Base-by-base conservation (phyloP, 2,329 filamentous ascomycete species). In the Scytalidium sp. region DNA sequence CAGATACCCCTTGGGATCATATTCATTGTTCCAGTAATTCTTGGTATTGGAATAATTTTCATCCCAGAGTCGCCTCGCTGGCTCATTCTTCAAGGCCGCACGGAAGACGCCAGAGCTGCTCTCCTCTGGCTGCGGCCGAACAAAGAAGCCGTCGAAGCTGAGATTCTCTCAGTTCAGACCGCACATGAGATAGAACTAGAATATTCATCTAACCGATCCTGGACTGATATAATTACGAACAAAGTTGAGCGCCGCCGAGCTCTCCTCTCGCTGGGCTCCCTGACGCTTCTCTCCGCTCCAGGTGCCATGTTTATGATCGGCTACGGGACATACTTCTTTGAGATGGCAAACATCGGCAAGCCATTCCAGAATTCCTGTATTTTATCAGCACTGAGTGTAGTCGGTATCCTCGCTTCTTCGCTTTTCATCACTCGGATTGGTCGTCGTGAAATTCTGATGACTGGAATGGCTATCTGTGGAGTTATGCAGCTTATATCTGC, bases 281-380 rank as follows among this genome's bases (percentile, higher is more conserved):
- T 81, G 15, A 72, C 70, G 0, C 71, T 74, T 0, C 78, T 81
- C 56, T 76, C 75, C 3, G 77, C 76, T 2, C 76, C 73, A 1
- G 78, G 78, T 9, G 73, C 75, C n/a, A 81, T 80, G 75, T 80
- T 75, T 48, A 72, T 81, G 55, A 80, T 81, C 78, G 77, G 75
- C 1, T 79, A 78, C 55, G 71, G 72, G 19, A 81, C 79, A 1
- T 83, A 83, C 62, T 83, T 83, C 69, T 80, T 83, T 60, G 72
- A 76, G 57, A 81, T 82, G 75, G 78, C 79, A 27, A 70, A 75
- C 42, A 75, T 83, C 3, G 70, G 74, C 25, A 70, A 76, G 43
- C 71, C 79, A 7, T 83, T 83, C 59, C 73, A 76, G 57, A 82
- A 81, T 64, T 69, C 74, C 15, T 80, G 79, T 59, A 78, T 82